Percentiles rank a stretch among this genome's conserved stretches.
Evolutionary conservation across 2,329 filamentous ascomycete genomes (phyloP).

Genomic region (Podosphaera leucotricha): DNA sequence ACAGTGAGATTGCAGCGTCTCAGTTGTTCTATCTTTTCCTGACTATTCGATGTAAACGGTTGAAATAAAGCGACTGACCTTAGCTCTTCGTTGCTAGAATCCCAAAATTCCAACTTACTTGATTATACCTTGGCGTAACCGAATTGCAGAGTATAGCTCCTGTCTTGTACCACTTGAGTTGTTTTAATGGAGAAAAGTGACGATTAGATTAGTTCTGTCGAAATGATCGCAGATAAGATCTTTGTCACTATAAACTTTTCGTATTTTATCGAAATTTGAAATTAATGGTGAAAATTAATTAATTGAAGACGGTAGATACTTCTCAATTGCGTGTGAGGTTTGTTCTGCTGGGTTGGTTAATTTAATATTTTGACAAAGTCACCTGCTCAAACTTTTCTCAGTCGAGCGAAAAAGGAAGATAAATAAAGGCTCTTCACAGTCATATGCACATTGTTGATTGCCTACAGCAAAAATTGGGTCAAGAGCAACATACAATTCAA

Average conservation of each 20-base stretch:
- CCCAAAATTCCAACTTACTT: neutral
- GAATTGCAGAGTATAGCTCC: neutral
- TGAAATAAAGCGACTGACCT: neutral
- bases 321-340: neutral
- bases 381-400: neutral
- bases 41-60: neutral
- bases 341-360: neutral
- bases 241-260: too few relatives aligned
- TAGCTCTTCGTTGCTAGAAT: neutral
- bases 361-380: neutral
- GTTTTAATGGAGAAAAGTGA: neutral
- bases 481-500: neutral
- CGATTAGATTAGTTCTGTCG: neutral
- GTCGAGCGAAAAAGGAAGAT: neutral
- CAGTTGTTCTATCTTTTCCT: neutral
- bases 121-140: neutral
- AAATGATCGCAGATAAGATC: too few relatives aligned
- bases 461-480: neutral
- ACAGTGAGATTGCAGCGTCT: too few relatives aligned
- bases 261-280: too few relatives aligned
- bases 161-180: neutral
- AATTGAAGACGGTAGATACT: neutral
- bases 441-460: neutral
- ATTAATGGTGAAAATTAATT: too few relatives aligned
- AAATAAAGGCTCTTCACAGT: neutral